phyloP scores from a whole-genome alignment of 2,329 filamentous ascomycete species.

The Aspergillus japonicus region DNA sequence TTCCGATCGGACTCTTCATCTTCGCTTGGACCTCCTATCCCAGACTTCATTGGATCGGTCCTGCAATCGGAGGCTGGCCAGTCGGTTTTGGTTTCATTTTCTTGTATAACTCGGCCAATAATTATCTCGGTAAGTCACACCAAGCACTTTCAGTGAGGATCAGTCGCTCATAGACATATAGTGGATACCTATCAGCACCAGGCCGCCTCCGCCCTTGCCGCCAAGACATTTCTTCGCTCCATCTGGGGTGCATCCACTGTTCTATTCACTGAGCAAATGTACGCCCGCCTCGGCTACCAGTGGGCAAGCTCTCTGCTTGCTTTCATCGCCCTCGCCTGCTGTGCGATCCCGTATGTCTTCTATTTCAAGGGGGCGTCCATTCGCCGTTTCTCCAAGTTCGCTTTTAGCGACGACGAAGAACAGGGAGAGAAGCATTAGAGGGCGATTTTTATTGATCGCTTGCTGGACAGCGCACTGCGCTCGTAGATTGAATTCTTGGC shows the following conservation, averaged over 20 bases:
- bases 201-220: conserved; percentile 76
- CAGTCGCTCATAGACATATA: conserved; percentile 18
- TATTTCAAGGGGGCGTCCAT: conserved; percentile 74
- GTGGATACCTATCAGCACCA: conserved; percentile 69
- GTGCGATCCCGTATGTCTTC: conserved; percentile 79
- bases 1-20: conserved; percentile 65
- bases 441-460: not conserved
- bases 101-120: conserved; percentile 76
- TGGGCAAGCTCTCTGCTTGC: conserved; percentile 73
- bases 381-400: conserved; percentile 67
- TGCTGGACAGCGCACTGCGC: not conserved
- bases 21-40: conserved; percentile 70
- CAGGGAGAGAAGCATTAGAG: conserved; percentile 17
- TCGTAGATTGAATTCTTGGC: too few relatives aligned
- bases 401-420: conserved; percentile 62
- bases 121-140: conserved; percentile 56
- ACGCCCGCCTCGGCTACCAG: conserved; percentile 66
- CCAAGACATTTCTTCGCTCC: conserved; percentile 75
- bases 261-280: conserved; percentile 82
- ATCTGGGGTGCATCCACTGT: conserved; percentile 79
- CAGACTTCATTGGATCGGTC: conserved; percentile 67
- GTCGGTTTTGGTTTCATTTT: conserved; percentile 82
- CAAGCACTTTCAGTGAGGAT: not conserved
- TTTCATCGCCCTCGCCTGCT: conserved; percentile 74
- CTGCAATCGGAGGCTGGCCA: conserved; percentile 67